These are phyloP conservation scores for Secale cereale DNA, from an alignment of 176 grass and related monocot species.

Conservation along the genomic window DNA sequence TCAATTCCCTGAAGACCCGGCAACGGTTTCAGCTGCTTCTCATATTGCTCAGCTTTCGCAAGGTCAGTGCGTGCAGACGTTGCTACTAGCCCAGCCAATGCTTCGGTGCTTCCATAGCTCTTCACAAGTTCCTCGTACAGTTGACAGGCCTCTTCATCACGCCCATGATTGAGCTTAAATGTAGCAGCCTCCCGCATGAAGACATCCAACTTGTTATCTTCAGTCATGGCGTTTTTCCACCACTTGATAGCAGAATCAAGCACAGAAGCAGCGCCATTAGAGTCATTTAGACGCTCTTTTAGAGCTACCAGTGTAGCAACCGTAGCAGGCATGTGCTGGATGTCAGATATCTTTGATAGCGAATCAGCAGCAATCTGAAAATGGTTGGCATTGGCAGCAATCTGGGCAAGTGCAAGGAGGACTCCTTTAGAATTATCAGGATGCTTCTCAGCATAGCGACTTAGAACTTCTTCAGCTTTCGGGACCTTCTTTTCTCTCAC, in stretches of 20 bases:
- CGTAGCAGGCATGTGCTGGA: slow-evolving; percentile 82
- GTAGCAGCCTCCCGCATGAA: slow-evolving; percentile 76
- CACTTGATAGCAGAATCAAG: slow-evolving; percentile 73
- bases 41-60: slow-evolving; percentile 82
- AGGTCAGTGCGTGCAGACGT: slow-evolving; percentile 71
- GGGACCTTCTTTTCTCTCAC: slow-evolving; percentile 79
- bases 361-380: slow-evolving; percentile 73
- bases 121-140: slow-evolving; percentile 88
- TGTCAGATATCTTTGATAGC: slow-evolving; percentile 64
- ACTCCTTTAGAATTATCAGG: slow-evolving; percentile 52
- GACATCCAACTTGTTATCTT: slow-evolving; percentile 70
- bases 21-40: slow-evolving; percentile 80
- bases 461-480: slow-evolving; percentile 84
- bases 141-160: slow-evolving; percentile 64
- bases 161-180: slow-evolving; percentile 80
- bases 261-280: slow-evolving; percentile 45
- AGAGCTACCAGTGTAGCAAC: slow-evolving; percentile 71
- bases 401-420: slow-evolving; percentile 78
- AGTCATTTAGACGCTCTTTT: slow-evolving; percentile 63
- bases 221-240: slow-evolving; percentile 89
- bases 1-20: slow-evolving; percentile 71
- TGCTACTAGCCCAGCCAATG: slow-evolving; percentile 70
- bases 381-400: slow-evolving; percentile 66
- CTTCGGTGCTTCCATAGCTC: slow-evolving; percentile 62
- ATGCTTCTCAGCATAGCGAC: slow-evolving; percentile 53